Evolutionary conservation across 495 filamentous ascomycete genomes (phyloP).

Genomic region (Penicillium psychrofluorescens): DNA sequence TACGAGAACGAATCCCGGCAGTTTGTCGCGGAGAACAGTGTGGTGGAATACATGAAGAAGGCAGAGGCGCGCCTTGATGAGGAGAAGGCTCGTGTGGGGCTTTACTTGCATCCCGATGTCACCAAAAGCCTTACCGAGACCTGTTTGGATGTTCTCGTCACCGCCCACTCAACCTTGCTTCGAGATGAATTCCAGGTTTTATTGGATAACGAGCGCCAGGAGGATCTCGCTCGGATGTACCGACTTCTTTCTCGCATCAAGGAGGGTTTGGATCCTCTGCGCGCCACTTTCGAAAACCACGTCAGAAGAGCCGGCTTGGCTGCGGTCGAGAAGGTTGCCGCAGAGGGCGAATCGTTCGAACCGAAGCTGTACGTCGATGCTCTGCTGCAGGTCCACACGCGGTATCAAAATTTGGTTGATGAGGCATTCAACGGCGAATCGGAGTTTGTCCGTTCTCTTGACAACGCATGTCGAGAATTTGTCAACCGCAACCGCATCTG

Average conservation of each 20-base stretch:
- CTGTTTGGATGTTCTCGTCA: constrained; percentile 84
- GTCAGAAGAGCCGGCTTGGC: constrained; percentile 81
- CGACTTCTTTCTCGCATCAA: constrained; percentile 82
- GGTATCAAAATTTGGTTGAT: constrained; percentile 87
- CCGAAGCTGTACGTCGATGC: constrained; percentile 96
- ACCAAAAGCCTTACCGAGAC: constrained; percentile 72
- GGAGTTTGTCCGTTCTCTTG: constrained; percentile 92
- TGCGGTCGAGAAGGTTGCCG: constrained; percentile 85
- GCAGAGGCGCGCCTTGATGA: constrained; percentile 86
- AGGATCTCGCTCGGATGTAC: constrained; percentile 96
- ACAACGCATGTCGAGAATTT: constrained; percentile 96
- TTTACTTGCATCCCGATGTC: constrained; percentile 90
- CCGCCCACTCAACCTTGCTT: constrained; percentile 72
- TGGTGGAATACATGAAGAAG: constrained; percentile 99
- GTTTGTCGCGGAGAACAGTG: constrained; percentile 93
- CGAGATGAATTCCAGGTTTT: constrained; percentile 94
- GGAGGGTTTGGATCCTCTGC: constrained; percentile 85
- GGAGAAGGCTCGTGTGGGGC: constrained; percentile 86
- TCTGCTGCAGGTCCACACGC: constrained; percentile 84
- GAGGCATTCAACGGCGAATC: constrained; percentile 91
- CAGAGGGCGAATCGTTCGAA: constrained; percentile 84
- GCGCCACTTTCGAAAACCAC: constrained; percentile 83
- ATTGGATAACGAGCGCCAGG: constrained; percentile 90
- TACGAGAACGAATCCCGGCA: constrained; percentile 89
- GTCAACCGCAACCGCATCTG: constrained; percentile 96